Evolutionary conservation across 352 stramenopile species (phyloP).

Genomic region (Phytopythium helicoides): DNA sequence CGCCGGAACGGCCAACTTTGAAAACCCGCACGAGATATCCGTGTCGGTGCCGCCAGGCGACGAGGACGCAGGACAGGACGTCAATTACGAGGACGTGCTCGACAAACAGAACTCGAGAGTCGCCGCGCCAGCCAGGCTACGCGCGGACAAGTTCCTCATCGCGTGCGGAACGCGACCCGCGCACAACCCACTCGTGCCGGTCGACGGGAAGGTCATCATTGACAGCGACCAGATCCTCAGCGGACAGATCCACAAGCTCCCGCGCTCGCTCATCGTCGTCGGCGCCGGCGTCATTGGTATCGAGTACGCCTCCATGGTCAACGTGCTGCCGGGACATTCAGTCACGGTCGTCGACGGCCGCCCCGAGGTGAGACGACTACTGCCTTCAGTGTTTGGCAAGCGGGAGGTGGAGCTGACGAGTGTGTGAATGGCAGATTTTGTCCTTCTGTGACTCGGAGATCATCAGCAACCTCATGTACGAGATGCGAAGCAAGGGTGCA

Average conservation of each 20-base stretch:
- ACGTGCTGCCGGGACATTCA: slow-evolving; percentile 81
- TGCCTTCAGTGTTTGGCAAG: slow-evolving; percentile 2
- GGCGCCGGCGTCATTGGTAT: slow-evolving; percentile 89
- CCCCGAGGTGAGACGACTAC: slow-evolving; percentile 42
- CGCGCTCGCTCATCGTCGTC: slow-evolving; percentile 76
- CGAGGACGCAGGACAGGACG: slow-evolving; percentile 19
- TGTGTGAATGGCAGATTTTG: slow-evolving; percentile 43
- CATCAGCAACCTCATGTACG: slow-evolving; percentile 84
- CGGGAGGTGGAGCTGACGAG: background rate
- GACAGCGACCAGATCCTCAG: slow-evolving; percentile 83
- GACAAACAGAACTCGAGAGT: slow-evolving; percentile 13
- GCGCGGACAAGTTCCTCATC: slow-evolving; percentile 82
- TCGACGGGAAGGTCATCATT: slow-evolving; percentile 83
- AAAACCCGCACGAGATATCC: slow-evolving; percentile 76
- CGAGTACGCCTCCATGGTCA: slow-evolving; percentile 91
- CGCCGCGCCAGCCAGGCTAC: slow-evolving; percentile 39
- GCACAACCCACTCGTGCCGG: slow-evolving; percentile 70
- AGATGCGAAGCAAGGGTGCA: slow-evolving; percentile 87
- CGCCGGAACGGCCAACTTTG: slow-evolving; percentile 69
- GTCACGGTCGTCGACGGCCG: slow-evolving; percentile 87
- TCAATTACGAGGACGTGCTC: slow-evolving; percentile 4
- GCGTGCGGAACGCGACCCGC: slow-evolving; percentile 82
- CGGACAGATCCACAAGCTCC: slow-evolving; percentile 59
- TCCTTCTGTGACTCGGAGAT: slow-evolving; percentile 86
- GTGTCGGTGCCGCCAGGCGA: slow-evolving; percentile 40